phyloP scores from a whole-genome alignment of 2,329 filamentous ascomycete genomes.

The Mycosphaerella arachidis region DNA sequence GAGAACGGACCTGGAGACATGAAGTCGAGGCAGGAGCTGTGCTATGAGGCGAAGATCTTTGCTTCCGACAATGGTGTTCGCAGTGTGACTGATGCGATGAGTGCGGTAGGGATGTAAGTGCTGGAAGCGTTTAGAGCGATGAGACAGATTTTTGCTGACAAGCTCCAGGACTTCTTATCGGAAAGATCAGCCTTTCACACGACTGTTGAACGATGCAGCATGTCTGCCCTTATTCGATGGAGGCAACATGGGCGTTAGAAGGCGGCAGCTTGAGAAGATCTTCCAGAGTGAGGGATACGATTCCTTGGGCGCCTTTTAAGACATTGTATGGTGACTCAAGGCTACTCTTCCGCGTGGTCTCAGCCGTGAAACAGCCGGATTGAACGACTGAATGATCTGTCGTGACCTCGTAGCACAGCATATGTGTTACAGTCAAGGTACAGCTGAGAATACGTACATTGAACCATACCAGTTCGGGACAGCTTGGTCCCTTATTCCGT shows the following conservation, averaged over 20 bases:
- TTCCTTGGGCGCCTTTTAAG: slow-evolving; percentile 36
- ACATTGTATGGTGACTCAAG: neutral
- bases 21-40: slow-evolving; percentile 42
- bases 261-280: slow-evolving; percentile 46
- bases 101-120: slow-evolving; percentile 49
- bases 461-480: no score
- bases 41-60: slow-evolving; percentile 50
- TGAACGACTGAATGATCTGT: no score
- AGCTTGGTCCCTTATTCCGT: no score
- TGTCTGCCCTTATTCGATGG: slow-evolving; percentile 51
- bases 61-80: slow-evolving; percentile 49
- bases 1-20: slow-evolving; percentile 42
- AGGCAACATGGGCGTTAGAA: slow-evolving; percentile 51
- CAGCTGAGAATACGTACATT: no score
- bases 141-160: slow-evolving; percentile 21
- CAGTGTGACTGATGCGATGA: slow-evolving; percentile 48
- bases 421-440: no score
- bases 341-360: no score
- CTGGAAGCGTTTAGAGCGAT: neutral
- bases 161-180: slow-evolving; percentile 37
- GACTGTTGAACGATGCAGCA: slow-evolving; percentile 44
- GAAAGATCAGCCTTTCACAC: slow-evolving; percentile 40
- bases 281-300: slow-evolving; percentile 44
- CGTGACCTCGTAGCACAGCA: no score
- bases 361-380: no score